phyloP scores from a whole-genome alignment of 164 flowering plant species.

The Chloranthus sessilifolius region DNA sequence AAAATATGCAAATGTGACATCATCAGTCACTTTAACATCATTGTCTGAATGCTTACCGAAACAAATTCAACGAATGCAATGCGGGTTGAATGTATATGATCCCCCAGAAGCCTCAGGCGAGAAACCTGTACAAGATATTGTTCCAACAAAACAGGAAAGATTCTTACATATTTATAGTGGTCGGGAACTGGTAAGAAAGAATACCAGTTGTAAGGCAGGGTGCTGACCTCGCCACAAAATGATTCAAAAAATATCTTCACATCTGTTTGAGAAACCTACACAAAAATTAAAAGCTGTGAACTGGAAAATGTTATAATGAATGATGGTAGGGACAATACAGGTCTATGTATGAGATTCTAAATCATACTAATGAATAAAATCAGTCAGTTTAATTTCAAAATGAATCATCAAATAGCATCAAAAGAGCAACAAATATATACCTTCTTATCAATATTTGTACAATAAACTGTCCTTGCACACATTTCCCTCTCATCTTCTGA shows the following conservation, averaged over 20 bases:
- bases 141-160: constrained; percentile 2
- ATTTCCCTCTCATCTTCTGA: constrained; percentile 98
- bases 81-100: constrained; percentile 71
- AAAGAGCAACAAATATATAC: constrained; percentile 30
- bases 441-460: constrained; percentile 98
- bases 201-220: background rate
- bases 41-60: constrained; percentile 30
- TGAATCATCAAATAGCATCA: too few relatives aligned
- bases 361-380: too few relatives aligned
- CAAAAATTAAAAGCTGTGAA: constrained; percentile 4
- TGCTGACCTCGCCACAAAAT: constrained; percentile 82
- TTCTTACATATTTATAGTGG: background rate
- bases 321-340: too few relatives aligned
- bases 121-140: constrained; percentile 40
- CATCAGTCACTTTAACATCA: background rate
- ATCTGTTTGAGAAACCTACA: constrained; percentile 85
- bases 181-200: constrained; percentile 4
- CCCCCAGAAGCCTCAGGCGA: constrained; percentile 78
- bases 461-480: constrained; percentile 95
- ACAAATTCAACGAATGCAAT: constrained; percentile 78
- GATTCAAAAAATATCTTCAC: constrained; percentile 85
- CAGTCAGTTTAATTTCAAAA: too few relatives aligned
- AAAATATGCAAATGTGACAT: too few relatives aligned
- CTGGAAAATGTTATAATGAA: background rate
- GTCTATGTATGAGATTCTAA: too few relatives aligned